These are phyloP conservation scores for Nematodospora valgi DNA, from an alignment of 805 yeast genomes.

Conservation along the genomic window DNA sequence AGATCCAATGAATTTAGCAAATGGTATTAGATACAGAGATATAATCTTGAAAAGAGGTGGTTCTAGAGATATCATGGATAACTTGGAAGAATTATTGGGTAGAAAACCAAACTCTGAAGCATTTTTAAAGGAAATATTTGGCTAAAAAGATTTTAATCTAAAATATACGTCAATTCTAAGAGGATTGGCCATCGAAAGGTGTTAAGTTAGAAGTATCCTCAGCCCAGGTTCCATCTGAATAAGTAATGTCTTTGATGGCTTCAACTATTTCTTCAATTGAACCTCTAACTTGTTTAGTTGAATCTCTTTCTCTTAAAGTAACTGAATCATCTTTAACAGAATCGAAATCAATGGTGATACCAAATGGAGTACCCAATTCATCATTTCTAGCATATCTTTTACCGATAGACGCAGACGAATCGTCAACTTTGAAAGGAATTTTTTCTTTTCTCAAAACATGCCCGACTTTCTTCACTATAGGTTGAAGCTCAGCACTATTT, in stretches of 20 bases:
- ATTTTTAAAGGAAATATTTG: slow-evolving; percentile 59
- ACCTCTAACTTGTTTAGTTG: slow-evolving; percentile 96
- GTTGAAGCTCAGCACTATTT: slow-evolving; percentile 73
- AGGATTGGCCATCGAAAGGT: slow-evolving; percentile 70
- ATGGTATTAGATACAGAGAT: slow-evolving; percentile 69
- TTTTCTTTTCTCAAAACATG: slow-evolving; percentile 70
- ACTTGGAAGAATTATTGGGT: slow-evolving; percentile 63
- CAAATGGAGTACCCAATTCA: slow-evolving; percentile 98
- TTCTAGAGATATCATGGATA: slow-evolving; percentile 63
- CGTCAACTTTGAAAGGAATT: slow-evolving; percentile 94
- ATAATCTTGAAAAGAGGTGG: slow-evolving; percentile 71
- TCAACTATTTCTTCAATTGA: slow-evolving; percentile 62
- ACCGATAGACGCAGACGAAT: slow-evolving; percentile 96
- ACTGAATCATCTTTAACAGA: slow-evolving; percentile 83
- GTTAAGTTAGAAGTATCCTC: slow-evolving; percentile 74
- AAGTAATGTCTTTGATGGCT: slow-evolving; percentile 74
- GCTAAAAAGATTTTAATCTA: slow-evolving; percentile 10
- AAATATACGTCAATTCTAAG: slow-evolving; percentile 13
- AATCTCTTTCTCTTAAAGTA: slow-evolving; percentile 95
- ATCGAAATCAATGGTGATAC: slow-evolving; percentile 95
- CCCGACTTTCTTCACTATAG: slow-evolving; percentile 69
- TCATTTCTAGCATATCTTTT: slow-evolving; percentile 97
- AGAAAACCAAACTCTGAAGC: slow-evolving; percentile 74
- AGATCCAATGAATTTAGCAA: slow-evolving; percentile 60
- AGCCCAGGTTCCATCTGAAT: slow-evolving; percentile 74